Evolutionary conservation across 192 early-diverging fungal species (phyloP).

Genomic region (Backusella parvicylindrica): DNA sequence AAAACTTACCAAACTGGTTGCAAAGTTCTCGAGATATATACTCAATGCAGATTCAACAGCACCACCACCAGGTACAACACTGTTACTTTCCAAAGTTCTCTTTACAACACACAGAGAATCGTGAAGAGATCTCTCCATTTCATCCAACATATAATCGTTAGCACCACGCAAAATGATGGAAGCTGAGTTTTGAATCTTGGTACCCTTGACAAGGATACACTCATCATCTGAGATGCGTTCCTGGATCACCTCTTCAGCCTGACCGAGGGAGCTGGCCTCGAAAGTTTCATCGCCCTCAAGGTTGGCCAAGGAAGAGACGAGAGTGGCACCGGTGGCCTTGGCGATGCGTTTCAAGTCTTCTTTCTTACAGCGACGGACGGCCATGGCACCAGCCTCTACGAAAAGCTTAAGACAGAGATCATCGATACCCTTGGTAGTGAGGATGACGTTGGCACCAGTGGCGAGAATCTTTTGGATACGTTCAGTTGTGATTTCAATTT

Average conservation of each 20-base stretch:
- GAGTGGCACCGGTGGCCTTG: conserved; percentile 92
- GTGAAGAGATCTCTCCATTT: conserved; percentile 98
- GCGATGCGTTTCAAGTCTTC: conserved; percentile 98
- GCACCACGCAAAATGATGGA: conserved; percentile 97
- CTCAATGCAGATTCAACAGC: conserved; percentile 93
- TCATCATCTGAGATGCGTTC: conserved; percentile 99
- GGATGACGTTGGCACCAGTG: conserved; percentile 93
- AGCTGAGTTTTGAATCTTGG: conserved; percentile 80
- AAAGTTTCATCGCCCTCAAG: conserved; percentile 98
- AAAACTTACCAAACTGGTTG: conserved; percentile 78
- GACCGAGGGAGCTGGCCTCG: conserved; percentile 82
- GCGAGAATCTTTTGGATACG: conserved; percentile 92
- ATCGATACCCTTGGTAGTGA: conserved; percentile 99
- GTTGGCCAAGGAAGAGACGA: conserved; percentile 94
- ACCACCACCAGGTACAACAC: conserved; percentile 97
- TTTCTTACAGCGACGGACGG: conserved; percentile 92
- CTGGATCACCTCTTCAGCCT: conserved; percentile 95
- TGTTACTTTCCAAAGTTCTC: conserved; percentile 92
- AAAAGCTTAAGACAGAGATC: conserved; percentile 98
- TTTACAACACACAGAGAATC: conserved; percentile 95
- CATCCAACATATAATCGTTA: conserved; percentile 99
- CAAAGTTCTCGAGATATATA: conserved; percentile 98
- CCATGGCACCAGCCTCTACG: conserved; percentile 97
- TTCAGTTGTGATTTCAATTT: conserved; percentile 88
- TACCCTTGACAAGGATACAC: conserved; percentile 92